These are phyloP conservation scores for Oryza glumipatula DNA, from an alignment of 176 grass and related monocot species.

Conservation along the genomic window DNA sequence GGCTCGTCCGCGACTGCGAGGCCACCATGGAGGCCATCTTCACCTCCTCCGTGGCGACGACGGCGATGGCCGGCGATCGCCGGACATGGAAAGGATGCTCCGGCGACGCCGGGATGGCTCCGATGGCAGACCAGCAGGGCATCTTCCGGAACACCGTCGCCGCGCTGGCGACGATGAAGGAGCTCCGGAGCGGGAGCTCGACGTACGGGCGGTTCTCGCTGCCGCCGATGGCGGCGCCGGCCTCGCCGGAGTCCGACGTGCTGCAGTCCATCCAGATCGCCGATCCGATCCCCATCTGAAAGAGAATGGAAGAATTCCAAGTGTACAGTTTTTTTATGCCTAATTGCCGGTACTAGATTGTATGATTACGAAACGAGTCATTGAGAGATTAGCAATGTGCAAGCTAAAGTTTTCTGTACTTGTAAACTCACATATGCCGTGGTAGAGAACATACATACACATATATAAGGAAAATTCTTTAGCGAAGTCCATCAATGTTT, in stretches of 20 bases:
- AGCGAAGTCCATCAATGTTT: neutral
- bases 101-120: neutral
- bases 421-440: neutral
- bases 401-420: neutral
- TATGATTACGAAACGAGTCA: neutral
- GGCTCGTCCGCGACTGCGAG: slow-evolving; percentile 74
- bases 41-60: neutral
- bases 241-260: slow-evolving; percentile 44
- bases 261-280: slow-evolving; percentile 47
- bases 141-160: slow-evolving; percentile 76
- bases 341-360: neutral
- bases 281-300: slow-evolving; percentile 47
- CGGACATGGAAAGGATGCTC: neutral
- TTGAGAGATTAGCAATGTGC: neutral
- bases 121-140: slow-evolving; percentile 34
- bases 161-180: slow-evolving; percentile 62
- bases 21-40: slow-evolving; percentile 61
- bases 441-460: neutral
- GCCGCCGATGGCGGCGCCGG: slow-evolving; percentile 44
- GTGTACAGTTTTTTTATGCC: neutral
- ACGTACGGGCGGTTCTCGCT: slow-evolving; percentile 70
- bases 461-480: neutral
- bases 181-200: slow-evolving; percentile 70
- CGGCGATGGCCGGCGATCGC: neutral
- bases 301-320: too few species aligned